Evolutionary conservation across 78 protist genomes (phyloP).

Genomic region (Monocercomonoides exilis): DNA sequence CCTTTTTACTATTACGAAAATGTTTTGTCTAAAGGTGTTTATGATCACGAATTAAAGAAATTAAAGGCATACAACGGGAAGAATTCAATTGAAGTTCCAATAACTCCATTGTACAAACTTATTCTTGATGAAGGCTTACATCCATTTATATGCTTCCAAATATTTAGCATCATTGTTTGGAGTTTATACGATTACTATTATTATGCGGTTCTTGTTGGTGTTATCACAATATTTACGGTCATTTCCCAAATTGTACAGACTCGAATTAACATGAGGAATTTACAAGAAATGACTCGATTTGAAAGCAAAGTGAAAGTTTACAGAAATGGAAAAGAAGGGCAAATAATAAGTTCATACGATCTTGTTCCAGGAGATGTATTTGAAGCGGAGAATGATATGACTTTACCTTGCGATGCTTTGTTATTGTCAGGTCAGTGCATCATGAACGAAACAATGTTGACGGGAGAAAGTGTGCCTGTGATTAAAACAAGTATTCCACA

Average conservation of each 20-base stretch:
- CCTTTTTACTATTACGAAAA: no score
- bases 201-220: conserved; percentile 60
- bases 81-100: background rate
- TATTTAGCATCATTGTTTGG: conserved; percentile 59
- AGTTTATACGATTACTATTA: conserved; percentile 45
- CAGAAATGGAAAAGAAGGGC: background rate
- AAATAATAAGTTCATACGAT: background rate
- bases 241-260: background rate
- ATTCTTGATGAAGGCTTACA: conserved; percentile 33
- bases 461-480: conserved; percentile 42
- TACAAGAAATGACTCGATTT: background rate
- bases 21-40: background rate
- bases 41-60: background rate
- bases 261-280: background rate
- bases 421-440: background rate
- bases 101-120: background rate
- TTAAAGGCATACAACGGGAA: background rate
- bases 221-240: conserved; percentile 40
- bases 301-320: background rate
- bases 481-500: conserved; percentile 5
- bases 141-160: conserved; percentile 80
- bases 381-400: background rate
- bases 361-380: conserved; percentile 51
- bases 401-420: conserved; percentile 7
- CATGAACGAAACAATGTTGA: background rate